These are phyloP conservation scores for Termitomyces eurrhizus DNA, from an alignment of 768 basidiomycete genomes.

Conservation along the genomic window DNA sequence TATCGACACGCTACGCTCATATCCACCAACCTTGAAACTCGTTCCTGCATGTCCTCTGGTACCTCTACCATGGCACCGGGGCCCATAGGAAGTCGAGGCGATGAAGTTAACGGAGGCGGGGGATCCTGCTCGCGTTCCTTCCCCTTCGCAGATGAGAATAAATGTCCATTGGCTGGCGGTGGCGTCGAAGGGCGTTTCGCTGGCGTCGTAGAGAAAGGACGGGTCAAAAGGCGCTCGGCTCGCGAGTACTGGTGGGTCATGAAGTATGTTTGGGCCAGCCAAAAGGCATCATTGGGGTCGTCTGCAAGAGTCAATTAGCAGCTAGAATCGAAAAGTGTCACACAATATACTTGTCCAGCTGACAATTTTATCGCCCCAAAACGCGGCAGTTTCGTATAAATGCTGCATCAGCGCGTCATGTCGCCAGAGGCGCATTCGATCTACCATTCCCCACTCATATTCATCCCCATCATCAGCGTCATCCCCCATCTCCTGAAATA, in stretches of 20 bases:
- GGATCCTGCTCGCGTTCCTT: conserved; percentile 56
- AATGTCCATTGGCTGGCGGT: conserved; percentile 38
- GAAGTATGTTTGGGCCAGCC: conserved; percentile 98
- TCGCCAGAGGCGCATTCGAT: conserved; percentile 94
- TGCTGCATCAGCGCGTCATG: conserved; percentile 99
- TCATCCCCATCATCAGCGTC: conserved; percentile 55
- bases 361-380: conserved; percentile 98
- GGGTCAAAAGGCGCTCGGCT: conserved; percentile 85
- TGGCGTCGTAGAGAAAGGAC: conserved; percentile 67
- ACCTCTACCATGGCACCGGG: conserved; percentile 70
- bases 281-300: conserved; percentile 97
- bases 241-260: conserved; percentile 94
- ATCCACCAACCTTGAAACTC: conserved; percentile 78
- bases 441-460: conserved; percentile 83
- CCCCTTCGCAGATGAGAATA: conserved; percentile 42
- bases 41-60: conserved; percentile 58
- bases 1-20: conserved; percentile 96
- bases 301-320: conserved; percentile 39
- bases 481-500: conserved; percentile 67
- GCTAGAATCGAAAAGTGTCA: conserved; percentile 4
- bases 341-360: conserved; percentile 85
- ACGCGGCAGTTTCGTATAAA: conserved; percentile 93
- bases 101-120: conserved; percentile 28
- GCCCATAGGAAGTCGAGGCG: conserved; percentile 65
- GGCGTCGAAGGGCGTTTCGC: conserved; percentile 34